A percentile compares a stretch with the other conserved stretches of the same genome.
Evolutionary conservation across 768 basidiomycete genomes (phyloP).

Genomic region (Boletellus sp.): DNA sequence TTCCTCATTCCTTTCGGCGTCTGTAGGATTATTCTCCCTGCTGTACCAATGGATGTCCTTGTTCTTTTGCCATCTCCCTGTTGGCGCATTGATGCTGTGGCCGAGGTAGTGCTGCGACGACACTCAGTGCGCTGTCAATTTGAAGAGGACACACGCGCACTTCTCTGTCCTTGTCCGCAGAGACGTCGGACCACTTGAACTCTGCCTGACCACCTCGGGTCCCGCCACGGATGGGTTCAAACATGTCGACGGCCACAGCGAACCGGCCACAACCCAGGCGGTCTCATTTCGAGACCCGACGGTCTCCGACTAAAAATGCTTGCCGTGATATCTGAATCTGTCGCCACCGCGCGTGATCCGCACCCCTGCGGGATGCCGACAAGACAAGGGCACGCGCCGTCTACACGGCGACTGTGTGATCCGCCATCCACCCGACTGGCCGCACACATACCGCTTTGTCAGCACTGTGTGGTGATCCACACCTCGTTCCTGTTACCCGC

Average conservation of each 20-base stretch:
- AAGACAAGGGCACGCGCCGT: constrained; percentile 6
- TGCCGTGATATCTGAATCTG: constrained; percentile 13
- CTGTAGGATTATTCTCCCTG: constrained; percentile 49
- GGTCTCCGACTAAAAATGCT: constrained; percentile 21
- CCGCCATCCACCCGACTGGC: background rate
- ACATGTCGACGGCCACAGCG: constrained; percentile 38
- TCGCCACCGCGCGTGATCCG: constrained; percentile 14
- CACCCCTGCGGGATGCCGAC: constrained; percentile 19
- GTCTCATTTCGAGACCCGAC: constrained; percentile 12
- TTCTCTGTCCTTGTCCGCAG: constrained; percentile 91
- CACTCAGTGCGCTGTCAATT: background rate
- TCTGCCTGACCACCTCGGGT: constrained; percentile 89
- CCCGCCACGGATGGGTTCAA: constrained; percentile 83
- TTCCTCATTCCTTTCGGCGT: constrained; percentile 62
- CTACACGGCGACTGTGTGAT: constrained; percentile 1
- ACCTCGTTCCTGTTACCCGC: background rate
- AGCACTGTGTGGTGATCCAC: constrained; percentile 1
- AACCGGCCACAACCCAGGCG: background rate
- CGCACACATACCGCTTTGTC: background rate
- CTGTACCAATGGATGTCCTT: constrained; percentile 96
- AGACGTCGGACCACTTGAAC: constrained; percentile 89
- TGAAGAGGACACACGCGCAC: constrained; percentile 37
- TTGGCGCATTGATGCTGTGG: constrained; percentile 91
- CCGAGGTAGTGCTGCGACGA: constrained; percentile 81
- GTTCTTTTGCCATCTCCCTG: constrained; percentile 96